Evolutionary conservation across 176 grass and related monocot genomes (phyloP).

Genomic region (Carex scoparia): DNA sequence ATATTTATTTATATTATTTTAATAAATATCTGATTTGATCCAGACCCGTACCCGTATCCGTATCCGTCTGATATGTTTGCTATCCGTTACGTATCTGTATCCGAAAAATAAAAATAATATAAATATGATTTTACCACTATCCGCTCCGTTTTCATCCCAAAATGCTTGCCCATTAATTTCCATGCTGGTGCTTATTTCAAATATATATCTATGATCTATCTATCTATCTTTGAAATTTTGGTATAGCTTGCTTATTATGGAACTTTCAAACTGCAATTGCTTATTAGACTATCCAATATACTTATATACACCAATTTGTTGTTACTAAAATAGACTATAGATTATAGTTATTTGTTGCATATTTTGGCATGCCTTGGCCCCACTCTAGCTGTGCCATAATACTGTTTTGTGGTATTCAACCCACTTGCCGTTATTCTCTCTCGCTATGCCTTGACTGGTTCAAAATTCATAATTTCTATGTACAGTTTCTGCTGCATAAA

Average conservation of each 20-base stretch:
- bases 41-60: no score
- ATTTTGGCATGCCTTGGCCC: neutral
- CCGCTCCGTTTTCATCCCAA: no score
- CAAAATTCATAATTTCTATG: neutral
- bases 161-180: neutral
- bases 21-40: no score
- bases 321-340: neutral
- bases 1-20: no score
- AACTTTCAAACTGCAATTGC: neutral
- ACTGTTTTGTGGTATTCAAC: neutral
- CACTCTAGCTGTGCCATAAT: neutral
- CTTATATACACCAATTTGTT: neutral
- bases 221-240: neutral
- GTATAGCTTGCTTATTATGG: neutral
- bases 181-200: neutral
- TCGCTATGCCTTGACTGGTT: neutral
- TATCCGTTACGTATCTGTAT: no score
- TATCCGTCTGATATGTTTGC: no score
- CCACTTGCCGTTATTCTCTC: neutral
- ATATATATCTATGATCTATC: no score
- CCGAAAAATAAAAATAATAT: no score
- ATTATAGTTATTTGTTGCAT: neutral
- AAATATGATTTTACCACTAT: no score
- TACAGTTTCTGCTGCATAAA: neutral
- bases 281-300: neutral